Conservation (phyloP, 2,329 filamentous ascomycete species). For the Chrysosporium keratinophilum region DNA sequence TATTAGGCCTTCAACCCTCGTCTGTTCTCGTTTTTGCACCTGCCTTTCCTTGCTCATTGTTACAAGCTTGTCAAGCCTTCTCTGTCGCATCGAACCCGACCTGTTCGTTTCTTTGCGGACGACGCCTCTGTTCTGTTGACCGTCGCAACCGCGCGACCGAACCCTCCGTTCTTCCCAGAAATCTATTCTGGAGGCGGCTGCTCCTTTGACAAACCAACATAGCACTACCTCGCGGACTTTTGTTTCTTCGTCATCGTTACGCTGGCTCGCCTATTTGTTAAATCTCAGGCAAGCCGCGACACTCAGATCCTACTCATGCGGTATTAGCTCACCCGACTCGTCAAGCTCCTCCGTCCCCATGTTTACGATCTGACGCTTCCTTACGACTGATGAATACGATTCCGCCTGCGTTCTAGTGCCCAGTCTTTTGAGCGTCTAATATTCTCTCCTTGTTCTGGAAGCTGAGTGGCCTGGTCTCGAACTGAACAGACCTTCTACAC, state of each 20-base stretch:
- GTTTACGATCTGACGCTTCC: conserved; percentile 11
- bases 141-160: neutral
- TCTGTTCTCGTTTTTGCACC: neutral
- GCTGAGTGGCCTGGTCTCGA: conserved; percentile 1
- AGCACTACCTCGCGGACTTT: neutral
- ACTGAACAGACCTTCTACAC: conserved; percentile 4
- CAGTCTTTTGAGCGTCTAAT: conserved; percentile 21
- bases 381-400: conserved; percentile 16
- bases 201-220: neutral
- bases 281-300: neutral
- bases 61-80: neutral
- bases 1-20: too few relatives aligned
- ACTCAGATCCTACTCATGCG: neutral
- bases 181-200: neutral
- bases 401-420: conserved; percentile 7
- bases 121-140: neutral
- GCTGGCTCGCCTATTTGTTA: neutral
- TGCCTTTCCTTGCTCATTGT: neutral
- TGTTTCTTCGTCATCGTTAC: neutral
- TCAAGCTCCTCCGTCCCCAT: neutral
- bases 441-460: neutral
- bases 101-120: neutral
- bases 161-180: neutral
- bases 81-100: neutral
- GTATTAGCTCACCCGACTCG: neutral